Conservation (phyloP, 2,329 filamentous ascomycete species). For the Trematosphaeria pertusa region DNA sequence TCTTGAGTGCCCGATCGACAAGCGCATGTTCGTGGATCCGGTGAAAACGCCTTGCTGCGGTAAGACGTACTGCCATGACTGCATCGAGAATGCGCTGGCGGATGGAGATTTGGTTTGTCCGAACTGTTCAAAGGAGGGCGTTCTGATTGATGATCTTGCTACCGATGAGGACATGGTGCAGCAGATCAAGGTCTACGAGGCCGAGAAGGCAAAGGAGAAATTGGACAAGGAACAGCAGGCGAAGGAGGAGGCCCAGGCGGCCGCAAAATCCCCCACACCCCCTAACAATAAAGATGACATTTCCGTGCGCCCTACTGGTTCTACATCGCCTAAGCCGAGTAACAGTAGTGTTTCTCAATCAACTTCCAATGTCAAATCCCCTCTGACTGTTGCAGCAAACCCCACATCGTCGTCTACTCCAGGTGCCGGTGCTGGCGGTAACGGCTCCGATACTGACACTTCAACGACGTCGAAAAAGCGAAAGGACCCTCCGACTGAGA, state of each 20-base stretch:
- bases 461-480: conserved; percentile 72
- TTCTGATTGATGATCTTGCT: conserved; percentile 90
- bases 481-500: conserved; percentile 73
- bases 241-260: conserved; percentile 43
- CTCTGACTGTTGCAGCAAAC: conserved; percentile 30
- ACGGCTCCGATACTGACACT: conserved; percentile 43
- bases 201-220: conserved; percentile 57
- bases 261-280: conserved; percentile 32
- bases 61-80: conserved; percentile 99
- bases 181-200: conserved; percentile 79
- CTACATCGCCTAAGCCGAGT: conserved; percentile 26
- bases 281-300: conserved; percentile 32
- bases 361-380: conserved; percentile 29
- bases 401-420: conserved; percentile 38
- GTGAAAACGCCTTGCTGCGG: conserved; percentile 99
- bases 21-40: conserved; percentile 97
- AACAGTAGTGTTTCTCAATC: conserved; percentile 20
- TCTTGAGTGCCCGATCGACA: conserved; percentile 94
- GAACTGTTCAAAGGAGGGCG: conserved; percentile 86
- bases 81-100: conserved; percentile 98
- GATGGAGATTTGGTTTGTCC: conserved; percentile 98
- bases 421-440: conserved; percentile 39
- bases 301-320: conserved; percentile 29
- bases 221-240: conserved; percentile 50
- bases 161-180: conserved; percentile 77